Conservation (phyloP, 1,284 basidiomycete species). For the Ustilago hordei region DNA sequence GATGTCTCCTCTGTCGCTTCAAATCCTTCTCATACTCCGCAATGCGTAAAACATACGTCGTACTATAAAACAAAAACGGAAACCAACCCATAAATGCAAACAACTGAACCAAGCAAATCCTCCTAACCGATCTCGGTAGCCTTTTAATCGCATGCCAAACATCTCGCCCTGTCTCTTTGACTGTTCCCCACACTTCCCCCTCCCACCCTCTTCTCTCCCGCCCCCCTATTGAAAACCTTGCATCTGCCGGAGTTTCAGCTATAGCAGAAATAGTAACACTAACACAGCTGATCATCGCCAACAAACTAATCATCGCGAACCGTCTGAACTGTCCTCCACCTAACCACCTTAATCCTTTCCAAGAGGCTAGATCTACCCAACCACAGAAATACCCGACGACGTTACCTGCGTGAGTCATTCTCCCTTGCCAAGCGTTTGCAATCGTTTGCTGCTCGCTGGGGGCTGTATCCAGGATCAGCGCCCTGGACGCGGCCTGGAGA, state of each 20-base stretch:
- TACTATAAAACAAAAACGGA: constrained; percentile 72
- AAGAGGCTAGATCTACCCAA: constrained; percentile 82
- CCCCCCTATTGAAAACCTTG: not conserved
- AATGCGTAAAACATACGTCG: constrained; percentile 89
- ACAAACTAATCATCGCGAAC: constrained; percentile 86
- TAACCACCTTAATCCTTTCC: constrained; percentile 81
- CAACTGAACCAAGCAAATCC: constrained; percentile 81
- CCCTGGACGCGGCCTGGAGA: constrained; percentile 89
- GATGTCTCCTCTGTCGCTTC: constrained; percentile 66
- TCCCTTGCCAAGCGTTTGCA: constrained; percentile 97
- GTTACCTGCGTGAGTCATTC: constrained; percentile 70
- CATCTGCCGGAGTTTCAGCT: constrained; percentile 68
- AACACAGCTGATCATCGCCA: constrained; percentile 83
- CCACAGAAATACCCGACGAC: constrained; percentile 73
- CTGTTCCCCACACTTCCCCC: constrained; percentile 4
- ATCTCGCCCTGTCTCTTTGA: constrained; percentile 26
- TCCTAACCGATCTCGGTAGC: constrained; percentile 67
- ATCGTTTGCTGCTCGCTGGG: constrained; percentile 87
- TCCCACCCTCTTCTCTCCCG: not conserved
- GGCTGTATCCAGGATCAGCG: constrained; percentile 88
- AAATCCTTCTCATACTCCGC: constrained; percentile 80
- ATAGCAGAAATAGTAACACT: constrained; percentile 86
- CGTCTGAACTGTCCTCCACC: constrained; percentile 95
- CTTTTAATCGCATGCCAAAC: constrained; percentile 55
- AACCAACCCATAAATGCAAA: constrained; percentile 90